These are phyloP conservation scores for Fusarium circinatum DNA, from an alignment of 2,329 filamentous ascomycete species.

Conservation along the genomic window DNA sequence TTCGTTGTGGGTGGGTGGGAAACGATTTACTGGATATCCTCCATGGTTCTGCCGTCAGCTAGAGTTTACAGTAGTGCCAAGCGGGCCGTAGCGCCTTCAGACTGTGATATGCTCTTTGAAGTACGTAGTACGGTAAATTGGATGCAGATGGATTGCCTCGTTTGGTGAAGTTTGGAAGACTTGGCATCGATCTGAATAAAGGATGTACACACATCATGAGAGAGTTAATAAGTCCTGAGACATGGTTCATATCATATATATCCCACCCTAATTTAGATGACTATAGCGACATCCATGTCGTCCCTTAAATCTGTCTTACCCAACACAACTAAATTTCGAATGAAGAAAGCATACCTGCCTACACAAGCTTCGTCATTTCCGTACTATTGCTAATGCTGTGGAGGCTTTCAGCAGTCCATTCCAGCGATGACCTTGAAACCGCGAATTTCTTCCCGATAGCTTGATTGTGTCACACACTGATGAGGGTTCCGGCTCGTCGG, in stretches of 20 bases:
- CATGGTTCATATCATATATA: neutral
- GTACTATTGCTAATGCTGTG: neutral
- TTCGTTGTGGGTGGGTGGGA: neutral
- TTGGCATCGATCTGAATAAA: neutral
- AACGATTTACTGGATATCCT: conserved; percentile 8
- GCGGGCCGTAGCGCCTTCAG: conserved; percentile 30
- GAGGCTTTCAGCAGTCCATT: neutral
- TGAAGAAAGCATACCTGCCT: neutral
- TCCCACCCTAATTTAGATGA: neutral
- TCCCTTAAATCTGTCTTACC: conserved; percentile 1
- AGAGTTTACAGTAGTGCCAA: conserved; percentile 28
- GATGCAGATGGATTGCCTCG: neutral
- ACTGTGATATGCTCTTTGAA: neutral
- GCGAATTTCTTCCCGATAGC: neutral
- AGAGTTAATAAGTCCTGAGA: neutral
- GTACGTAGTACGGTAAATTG: neutral
- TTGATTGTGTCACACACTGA: conserved; percentile 3
- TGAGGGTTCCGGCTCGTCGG: neutral
- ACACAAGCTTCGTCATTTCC: conserved; percentile 25
- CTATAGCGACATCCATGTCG: neutral
- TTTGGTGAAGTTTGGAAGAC: conserved; percentile 3
- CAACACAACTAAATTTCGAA: conserved; percentile 11
- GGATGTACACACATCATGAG: neutral
- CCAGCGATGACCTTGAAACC: neutral
- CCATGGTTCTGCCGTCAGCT: conserved; percentile 3